These are phyloP conservation scores for Colletotrichum aenigma DNA, from an alignment of 2,329 filamentous ascomycete species.

Conservation along the genomic window DNA sequence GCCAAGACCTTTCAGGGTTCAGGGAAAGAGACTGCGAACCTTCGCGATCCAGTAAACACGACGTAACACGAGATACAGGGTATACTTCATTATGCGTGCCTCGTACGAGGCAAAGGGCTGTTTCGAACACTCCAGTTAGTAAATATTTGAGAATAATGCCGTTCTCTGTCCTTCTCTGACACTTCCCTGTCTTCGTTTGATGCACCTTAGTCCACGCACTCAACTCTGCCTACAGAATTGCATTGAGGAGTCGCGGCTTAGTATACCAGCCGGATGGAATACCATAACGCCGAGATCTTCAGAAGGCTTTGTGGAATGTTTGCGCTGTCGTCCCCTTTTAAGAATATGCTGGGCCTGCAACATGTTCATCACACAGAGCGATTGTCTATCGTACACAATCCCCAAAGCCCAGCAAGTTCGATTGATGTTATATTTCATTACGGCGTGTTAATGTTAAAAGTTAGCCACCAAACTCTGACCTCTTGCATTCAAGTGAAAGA, in stretches of 20 bases:
- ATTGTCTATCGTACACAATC: background rate
- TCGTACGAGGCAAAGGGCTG: background rate
- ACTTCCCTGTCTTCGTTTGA: background rate
- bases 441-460: background rate
- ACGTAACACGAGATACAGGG: background rate
- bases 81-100: background rate
- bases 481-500: background rate
- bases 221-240: background rate
- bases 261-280: background rate
- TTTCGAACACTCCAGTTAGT: background rate
- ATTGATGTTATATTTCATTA: background rate
- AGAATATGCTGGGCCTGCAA: background rate
- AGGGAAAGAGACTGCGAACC: background rate
- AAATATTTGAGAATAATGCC: background rate
- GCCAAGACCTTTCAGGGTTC: background rate
- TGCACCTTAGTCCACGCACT: background rate
- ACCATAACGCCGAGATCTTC: background rate
- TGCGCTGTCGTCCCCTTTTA: background rate
- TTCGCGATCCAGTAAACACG: background rate
- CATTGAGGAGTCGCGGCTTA: background rate
- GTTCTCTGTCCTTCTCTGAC: background rate
- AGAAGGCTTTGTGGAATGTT: background rate
- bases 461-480: background rate
- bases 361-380: background rate
- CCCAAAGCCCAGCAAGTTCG: background rate